Evolutionary conservation across 805 yeast species (phyloP), one percentile per base, ranked within the genome.

Genomic region (Hyphopichia homilentoma): DNA sequence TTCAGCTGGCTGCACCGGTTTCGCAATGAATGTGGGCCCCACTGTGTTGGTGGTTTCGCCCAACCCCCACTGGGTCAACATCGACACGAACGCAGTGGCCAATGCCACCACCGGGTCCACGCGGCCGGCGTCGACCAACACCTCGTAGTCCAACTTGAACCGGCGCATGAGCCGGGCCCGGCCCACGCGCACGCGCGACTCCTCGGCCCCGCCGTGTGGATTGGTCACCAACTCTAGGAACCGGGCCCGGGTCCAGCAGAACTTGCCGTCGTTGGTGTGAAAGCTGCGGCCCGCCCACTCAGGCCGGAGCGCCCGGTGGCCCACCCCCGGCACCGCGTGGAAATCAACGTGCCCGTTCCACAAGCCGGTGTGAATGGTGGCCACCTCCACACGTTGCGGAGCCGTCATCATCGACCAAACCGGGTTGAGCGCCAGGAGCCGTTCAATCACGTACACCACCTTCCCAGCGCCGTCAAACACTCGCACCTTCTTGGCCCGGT

Each of bases 21-120:
- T n/a, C 7, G 48, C 42, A 27, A 59, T 39, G 36, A 26, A 54
- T 6, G 78, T 71, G 16, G 80, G 80, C 12, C 80, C 80, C 28
- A 68, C 60, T 16, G 80, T 73, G 33, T 65, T 70, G 11, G 79
- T 73, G 39, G 57, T 58, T 48, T 65, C 74, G 32, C 79, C 79
- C 30, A 63, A 50, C 15, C 78, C 77, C 85, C 85, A 79, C 53
- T 77, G 79, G n/a, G 82, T 74, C 58, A 75, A 61, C 79, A 79
- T 77, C 13, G 81, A 66, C 33, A 75, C 54, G 43, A 78, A 79
- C 1, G 70, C 81, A 5, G 84, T 76, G n/a, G 78, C 73, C 32
- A 79, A 48, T 3, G 75, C 81, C 25, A 70, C 58, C 34, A 73
- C 74, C n/a, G 60, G 49, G 45, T 73, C 78, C 17, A 75, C 56